Evolutionary conservation across 805 yeast species (phyloP).

Genomic region (Nakazawaea ambrosiae): DNA sequence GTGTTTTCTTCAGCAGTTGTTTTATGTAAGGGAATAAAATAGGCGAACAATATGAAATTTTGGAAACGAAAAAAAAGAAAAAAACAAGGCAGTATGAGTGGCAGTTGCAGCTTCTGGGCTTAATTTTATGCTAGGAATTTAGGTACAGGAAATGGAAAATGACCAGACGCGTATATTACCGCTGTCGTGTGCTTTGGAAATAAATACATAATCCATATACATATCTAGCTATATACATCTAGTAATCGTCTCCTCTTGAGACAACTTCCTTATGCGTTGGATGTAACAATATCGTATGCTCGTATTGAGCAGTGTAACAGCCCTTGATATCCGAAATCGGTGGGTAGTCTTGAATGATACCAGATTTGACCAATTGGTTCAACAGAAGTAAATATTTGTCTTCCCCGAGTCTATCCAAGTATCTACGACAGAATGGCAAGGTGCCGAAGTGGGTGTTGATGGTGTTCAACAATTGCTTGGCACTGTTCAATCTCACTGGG

Average conservation of each 20-base stretch:
- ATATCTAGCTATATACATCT: conserved; percentile 13
- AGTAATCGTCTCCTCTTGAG: conserved; percentile 92
- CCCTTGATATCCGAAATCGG: conserved; percentile 84
- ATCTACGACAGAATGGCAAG: conserved; percentile 93
- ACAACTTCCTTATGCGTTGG: conserved; percentile 92
- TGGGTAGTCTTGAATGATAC: conserved; percentile 89
- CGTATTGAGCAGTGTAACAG: conserved; percentile 91
- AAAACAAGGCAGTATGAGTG: no score
- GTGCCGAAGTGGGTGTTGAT: conserved; percentile 87
- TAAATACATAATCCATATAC: no score
- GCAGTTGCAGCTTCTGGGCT: no score
- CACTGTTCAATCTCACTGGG: conserved; percentile 54
- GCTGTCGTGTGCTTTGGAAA: no score
- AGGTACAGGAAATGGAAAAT: no score
- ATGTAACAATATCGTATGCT: conserved; percentile 87
- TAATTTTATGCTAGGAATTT: no score
- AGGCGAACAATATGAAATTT: no score
- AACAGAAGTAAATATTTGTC: conserved; percentile 86
- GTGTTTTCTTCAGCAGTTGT: no score
- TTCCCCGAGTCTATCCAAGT: conserved; percentile 85
- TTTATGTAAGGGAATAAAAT: no score
- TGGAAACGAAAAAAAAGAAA: no score
- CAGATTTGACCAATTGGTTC: conserved; percentile 76
- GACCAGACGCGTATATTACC: no score
- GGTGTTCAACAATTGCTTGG: conserved; percentile 58